phyloP scores from a whole-genome alignment of 2,329 filamentous ascomycete genomes.

The Polytolypa hystricis region DNA sequence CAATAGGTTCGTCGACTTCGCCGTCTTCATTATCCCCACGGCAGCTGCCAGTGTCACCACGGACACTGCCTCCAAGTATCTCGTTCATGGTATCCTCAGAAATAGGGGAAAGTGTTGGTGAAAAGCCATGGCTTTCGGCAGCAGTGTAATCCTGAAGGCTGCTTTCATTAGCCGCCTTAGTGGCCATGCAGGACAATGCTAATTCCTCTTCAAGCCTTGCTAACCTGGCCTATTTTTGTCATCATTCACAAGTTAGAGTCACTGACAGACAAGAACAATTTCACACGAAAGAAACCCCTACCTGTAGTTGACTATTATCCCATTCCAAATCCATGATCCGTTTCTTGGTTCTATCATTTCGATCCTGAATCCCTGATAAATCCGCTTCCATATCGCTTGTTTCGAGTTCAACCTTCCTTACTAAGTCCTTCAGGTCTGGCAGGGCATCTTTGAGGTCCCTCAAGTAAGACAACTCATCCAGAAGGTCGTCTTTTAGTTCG shows the following conservation, averaged over 20 bases:
- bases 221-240: neutral
- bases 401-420: too few species aligned
- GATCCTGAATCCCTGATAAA: too few species aligned
- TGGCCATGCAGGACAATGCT: neutral
- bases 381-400: too few species aligned
- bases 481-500: constrained; percentile 1
- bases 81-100: neutral
- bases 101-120: neutral
- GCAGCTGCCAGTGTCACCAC: neutral
- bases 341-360: too few species aligned
- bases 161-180: neutral
- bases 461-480: too few species aligned
- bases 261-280: neutral
- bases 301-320: constrained; percentile 1
- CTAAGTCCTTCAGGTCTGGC: too few species aligned
- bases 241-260: neutral
- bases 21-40: neutral
- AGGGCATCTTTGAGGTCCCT: too few species aligned
- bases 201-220: constrained; percentile 1
- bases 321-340: neutral
- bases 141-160: neutral
- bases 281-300: neutral
- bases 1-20: neutral
- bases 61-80: neutral
- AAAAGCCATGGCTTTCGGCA: neutral